phyloP scores from a whole-genome alignment of 169 alveolate species.

The Condylostoma magnum region DNA sequence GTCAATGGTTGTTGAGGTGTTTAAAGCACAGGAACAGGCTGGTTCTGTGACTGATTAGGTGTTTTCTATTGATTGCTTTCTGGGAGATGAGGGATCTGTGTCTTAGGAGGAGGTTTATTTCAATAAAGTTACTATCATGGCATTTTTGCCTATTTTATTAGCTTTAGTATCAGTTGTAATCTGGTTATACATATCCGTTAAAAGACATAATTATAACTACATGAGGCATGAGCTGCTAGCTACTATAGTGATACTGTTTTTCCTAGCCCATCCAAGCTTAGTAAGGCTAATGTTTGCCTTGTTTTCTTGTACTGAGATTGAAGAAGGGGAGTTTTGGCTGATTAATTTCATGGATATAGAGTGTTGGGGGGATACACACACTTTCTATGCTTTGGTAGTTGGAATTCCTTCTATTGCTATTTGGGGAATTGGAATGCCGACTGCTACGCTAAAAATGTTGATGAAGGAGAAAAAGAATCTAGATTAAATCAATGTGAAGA shows the following conservation, averaged over 20 bases:
- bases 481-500: slow-evolving; percentile 13
- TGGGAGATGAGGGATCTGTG: too few species aligned
- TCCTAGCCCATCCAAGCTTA: slow-evolving; percentile 48
- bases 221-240: not conserved
- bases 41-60: too few species aligned
- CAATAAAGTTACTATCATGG: not conserved
- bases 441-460: slow-evolving; percentile 24
- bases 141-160: not conserved
- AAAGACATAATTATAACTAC: not conserved
- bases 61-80: too few species aligned
- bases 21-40: too few species aligned
- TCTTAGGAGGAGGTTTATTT: too few species aligned
- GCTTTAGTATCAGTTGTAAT: not conserved
- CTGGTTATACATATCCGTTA: not conserved
- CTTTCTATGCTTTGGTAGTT: slow-evolving; percentile 3
- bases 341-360: slow-evolving; percentile 5
- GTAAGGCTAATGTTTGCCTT: slow-evolving; percentile 27
- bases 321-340: slow-evolving; percentile 26
- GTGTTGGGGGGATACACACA: slow-evolving; percentile 21
- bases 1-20: not conserved
- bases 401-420: slow-evolving; percentile 39
- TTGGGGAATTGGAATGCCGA: slow-evolving; percentile 56
- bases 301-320: slow-evolving; percentile 35
- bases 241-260: slow-evolving; percentile 36
- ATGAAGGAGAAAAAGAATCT: slow-evolving; percentile 20